Conservation (phyloP, 2,329 filamentous ascomycete species). For the Myriosclerotinia curreyana region DNA sequence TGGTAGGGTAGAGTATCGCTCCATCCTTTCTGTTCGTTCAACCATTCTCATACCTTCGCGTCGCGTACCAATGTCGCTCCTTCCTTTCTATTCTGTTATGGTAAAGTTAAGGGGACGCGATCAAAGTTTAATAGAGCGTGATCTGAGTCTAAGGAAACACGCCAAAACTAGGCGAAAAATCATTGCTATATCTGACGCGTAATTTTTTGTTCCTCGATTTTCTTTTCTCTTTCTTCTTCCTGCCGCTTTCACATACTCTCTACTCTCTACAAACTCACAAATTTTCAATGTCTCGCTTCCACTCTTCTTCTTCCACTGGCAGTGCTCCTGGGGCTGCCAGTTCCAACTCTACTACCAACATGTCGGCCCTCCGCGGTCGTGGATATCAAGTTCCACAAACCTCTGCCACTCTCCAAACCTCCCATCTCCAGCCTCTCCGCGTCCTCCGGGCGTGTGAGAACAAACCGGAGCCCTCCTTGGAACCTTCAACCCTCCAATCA, state of each 20-base stretch:
- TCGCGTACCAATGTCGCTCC: not conserved
- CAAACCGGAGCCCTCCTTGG: slow-evolving; percentile 9
- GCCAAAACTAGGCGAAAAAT: not conserved
- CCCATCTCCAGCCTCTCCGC: not conserved
- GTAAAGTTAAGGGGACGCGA: not conserved
- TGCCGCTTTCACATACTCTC: slow-evolving; percentile 6
- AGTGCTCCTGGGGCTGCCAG: slow-evolving; percentile 14
- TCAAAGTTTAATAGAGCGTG: not conserved
- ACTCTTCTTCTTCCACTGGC: slow-evolving; percentile 12
- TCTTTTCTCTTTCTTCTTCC: slow-evolving; percentile 13
- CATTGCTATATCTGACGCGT: not conserved
- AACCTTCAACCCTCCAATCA: slow-evolving; percentile 1
- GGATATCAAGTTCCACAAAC: slow-evolving; percentile 19
- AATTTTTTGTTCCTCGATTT: not conserved
- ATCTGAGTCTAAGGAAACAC: not conserved
- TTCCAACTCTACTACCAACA: slow-evolving; percentile 7
- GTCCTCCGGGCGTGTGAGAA: not conserved
- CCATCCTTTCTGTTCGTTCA: not conserved
- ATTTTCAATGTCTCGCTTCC: slow-evolving; percentile 15
- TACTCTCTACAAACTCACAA: not conserved
- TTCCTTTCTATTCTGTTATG: not conserved
- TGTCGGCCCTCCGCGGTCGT: slow-evolving; percentile 12
- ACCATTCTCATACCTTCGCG: not conserved
- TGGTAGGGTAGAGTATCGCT: not conserved
- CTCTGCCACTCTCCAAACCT: not conserved